A percentile compares a stretch with the other conserved stretches of the same genome.
Evolutionary conservation across 192 early-diverging fungal genomes (phyloP).

Genomic region (Tieghemiomyces parasiticus): DNA sequence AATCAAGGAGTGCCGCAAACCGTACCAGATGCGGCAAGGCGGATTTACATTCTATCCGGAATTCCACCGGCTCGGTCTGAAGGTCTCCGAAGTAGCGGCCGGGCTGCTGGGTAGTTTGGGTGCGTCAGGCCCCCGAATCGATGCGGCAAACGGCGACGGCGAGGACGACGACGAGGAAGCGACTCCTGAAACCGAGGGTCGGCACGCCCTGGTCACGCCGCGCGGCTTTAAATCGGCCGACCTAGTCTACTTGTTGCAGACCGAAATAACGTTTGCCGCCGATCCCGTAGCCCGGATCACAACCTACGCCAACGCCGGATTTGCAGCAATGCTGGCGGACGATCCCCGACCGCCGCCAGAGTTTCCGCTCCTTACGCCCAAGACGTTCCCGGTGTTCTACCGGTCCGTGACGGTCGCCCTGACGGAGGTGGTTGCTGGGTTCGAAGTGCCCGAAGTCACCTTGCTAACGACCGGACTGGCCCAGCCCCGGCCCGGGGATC

Average conservation of each 20-base stretch:
- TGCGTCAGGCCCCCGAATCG: no score
- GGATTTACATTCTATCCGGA: neutral
- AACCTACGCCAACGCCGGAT: neutral
- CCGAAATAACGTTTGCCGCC: constrained; percentile 3
- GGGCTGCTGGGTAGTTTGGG: no score
- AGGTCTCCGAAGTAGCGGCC: neutral
- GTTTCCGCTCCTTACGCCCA: neutral
- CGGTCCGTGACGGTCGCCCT: neutral
- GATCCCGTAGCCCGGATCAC: neutral
- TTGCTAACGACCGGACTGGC: no score
- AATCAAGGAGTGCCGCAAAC: neutral
- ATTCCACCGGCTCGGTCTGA: neutral
- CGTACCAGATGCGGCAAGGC: neutral
- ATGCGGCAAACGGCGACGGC: no score
- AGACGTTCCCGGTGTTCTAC: constrained; percentile 8
- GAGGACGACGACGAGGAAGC: no score
- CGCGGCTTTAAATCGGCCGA: constrained; percentile 6
- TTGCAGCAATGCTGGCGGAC: neutral
- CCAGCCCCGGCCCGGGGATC: neutral
- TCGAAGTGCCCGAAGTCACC: no score
- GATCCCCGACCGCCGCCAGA: neutral
- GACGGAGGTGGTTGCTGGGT: neutral
- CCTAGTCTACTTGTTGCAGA: constrained; percentile 1
- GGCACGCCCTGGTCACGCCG: no score
- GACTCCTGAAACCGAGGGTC: no score